Conservation (phyloP, 163 green algal species). For the Prototheca cutis region DNA sequence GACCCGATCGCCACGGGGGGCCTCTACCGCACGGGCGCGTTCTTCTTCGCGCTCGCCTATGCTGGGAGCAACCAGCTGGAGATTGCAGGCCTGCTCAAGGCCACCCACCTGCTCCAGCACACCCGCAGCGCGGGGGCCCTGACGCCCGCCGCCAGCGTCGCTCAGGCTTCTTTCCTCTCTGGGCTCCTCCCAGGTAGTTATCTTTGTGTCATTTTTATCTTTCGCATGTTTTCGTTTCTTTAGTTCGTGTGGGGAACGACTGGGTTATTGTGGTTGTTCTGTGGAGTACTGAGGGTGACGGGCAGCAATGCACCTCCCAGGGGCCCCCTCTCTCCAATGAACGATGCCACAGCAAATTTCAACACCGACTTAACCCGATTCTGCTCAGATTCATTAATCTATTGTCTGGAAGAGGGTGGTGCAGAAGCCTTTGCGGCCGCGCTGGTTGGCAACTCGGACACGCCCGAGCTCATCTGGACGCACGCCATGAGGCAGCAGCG, state of each 20-base stretch:
- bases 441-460: constrained; percentile 67
- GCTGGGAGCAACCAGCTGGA: constrained; percentile 69
- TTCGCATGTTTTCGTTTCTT: no score
- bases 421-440: constrained; percentile 45
- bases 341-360: no score
- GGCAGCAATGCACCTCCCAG: no score
- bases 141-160: constrained; percentile 30
- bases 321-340: no score
- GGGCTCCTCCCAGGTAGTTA: constrained; percentile 54
- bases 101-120: constrained; percentile 55
- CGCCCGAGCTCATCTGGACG: constrained; percentile 87
- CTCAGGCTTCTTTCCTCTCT: constrained; percentile 62
- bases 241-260: no score
- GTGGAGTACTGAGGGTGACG: no score
- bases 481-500: constrained; percentile 64
- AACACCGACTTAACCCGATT: no score
- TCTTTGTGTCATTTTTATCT: no score
- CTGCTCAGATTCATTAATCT: constrained; percentile 73
- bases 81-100: no score
- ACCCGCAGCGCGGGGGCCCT: no score
- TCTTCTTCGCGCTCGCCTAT: constrained; percentile 81
- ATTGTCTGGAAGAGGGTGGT: constrained; percentile 59
- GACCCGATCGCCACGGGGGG: constrained; percentile 35
- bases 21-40: constrained; percentile 74
- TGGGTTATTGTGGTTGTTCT: no score